A percentile compares a stretch with the other conserved stretches of the same genome.
Conservation (phyloP, 805 yeast genomes). For the Saccharomycopsis javanensis region DNA sequence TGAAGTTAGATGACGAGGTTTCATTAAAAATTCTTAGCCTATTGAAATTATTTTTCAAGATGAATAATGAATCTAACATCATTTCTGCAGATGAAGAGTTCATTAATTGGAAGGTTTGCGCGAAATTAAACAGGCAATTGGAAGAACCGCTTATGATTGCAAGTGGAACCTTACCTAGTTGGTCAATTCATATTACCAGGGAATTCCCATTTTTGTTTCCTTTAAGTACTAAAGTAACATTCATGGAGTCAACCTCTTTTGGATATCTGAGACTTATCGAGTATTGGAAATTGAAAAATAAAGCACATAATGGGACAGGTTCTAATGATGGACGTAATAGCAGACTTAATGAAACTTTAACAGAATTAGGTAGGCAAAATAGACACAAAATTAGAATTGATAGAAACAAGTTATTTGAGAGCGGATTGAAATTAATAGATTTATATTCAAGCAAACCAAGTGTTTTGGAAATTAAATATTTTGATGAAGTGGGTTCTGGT, state of each 20-base stretch:
- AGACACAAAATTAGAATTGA: conserved; percentile 75
- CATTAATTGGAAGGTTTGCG: conserved; percentile 71
- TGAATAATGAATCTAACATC: conserved; percentile 24
- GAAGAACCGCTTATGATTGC: conserved; percentile 87
- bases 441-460: conserved; percentile 73
- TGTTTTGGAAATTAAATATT: conserved; percentile 75
- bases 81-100: conserved; percentile 31
- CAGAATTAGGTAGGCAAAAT: conserved; percentile 64
- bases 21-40: conserved; percentile 34
- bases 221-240: conserved; percentile 64
- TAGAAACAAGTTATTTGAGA: conserved; percentile 56
- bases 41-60: conserved; percentile 37
- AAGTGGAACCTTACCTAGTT: conserved; percentile 74
- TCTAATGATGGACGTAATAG: conserved; percentile 28
- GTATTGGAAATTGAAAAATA: conserved; percentile 55
- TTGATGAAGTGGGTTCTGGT: conserved; percentile 92
- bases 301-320: conserved; percentile 23
- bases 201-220: conserved; percentile 79
- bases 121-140: conserved; percentile 75
- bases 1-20: conserved; percentile 26
- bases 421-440: conserved; percentile 71
- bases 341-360: conserved; percentile 22
- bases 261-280: conserved; percentile 80
- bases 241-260: conserved; percentile 79
- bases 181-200: conserved; percentile 70